Conservation (phyloP, 23 red algal species). For the Gracilaria caudata region DNA sequence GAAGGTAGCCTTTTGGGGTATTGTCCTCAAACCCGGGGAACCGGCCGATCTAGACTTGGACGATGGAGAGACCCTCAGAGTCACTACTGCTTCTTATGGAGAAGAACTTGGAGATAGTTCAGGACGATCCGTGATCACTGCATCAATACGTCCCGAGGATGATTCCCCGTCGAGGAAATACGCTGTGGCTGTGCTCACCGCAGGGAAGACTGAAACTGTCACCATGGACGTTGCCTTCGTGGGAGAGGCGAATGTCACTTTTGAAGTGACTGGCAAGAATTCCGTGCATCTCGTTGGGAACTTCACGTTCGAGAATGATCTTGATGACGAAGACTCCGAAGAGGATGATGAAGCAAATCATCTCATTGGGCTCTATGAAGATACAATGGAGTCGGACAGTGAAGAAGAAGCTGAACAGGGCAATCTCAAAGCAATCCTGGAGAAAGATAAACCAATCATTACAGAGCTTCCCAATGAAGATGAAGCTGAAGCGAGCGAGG, state of each 20-base stretch:
- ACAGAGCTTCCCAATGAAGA: conserved; percentile 56
- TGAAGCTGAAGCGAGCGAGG: conserved; percentile 6
- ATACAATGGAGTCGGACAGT: conserved; percentile 29
- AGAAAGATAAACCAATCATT: conserved; percentile 49
- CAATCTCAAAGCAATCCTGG: not conserved
- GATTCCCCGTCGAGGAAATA: conserved; percentile 17
- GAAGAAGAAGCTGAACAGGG: conserved; percentile 40
- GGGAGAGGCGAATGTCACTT: conserved; percentile 55
- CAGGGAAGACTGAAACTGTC: conserved; percentile 56
- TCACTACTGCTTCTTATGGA: conserved; percentile 65
- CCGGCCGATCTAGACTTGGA: conserved; percentile 64
- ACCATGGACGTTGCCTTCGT: conserved; percentile 55
- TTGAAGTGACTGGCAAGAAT: conserved; percentile 71
- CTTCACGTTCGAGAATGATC: conserved; percentile 49
- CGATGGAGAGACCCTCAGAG: conserved; percentile 58
- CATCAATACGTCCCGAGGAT: conserved; percentile 38
- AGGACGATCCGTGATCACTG: conserved; percentile 70
- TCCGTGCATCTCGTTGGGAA: conserved; percentile 69
- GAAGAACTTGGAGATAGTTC: conserved; percentile 43
- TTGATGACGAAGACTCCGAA: conserved; percentile 47
- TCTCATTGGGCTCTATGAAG: conserved; percentile 58
- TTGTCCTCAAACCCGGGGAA: conserved; percentile 72
- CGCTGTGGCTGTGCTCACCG: conserved; percentile 53
- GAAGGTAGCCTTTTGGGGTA: conserved; percentile 64
- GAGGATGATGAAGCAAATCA: conserved; percentile 44